Evolutionary conservation across 148 eudicot genomes (phyloP), one percentile per base, ranked within the genome.

Genomic region (Camellia lanceoleosa): DNA sequence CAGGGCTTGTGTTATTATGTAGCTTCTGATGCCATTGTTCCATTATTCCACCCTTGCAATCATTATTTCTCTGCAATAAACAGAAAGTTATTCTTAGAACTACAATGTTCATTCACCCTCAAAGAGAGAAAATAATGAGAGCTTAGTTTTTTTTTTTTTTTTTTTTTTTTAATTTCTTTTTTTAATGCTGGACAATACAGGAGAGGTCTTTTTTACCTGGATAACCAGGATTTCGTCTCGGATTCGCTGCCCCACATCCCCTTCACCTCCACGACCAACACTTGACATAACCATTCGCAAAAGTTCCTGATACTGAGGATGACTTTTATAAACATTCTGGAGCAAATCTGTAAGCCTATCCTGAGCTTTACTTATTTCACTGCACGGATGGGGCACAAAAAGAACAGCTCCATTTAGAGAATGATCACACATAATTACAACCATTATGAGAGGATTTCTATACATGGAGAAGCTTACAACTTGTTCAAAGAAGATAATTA

Each of bases 11-110:
- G 83, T 96, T 96, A 81, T 96, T 94, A 85, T 96, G 99, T 84
- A 96, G 85, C 85, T 96, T 96, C 81, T 96, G 99, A 81, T 96
- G 99, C 99, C 99, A 96, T 87, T 96, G 95, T 84, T 96, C 99
- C 98, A 96, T 96, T 78, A 96, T 86, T 81, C 94, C 99, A 80
- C 99, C 99, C 75, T 92, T 92, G 89, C 99, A 96, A 71, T 89
- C 86, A 85, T 96, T 96, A 23, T 96, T 94, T 82, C 97, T 94
- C 99, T 96, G 89, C 78, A 87, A 54, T 71, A 68, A 73, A 70
- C 58, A 75, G 43, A 87, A 47, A 4, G 55, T 54, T 44, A 46
- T 15, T 58, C 54, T 56, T 14, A 59, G 12, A 56, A 44, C 13
- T 41, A 46, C 72, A 46, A 23, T 73, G 5, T 15, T 49, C 46